Base-by-base conservation (phyloP, 257 asterid genomes). In the Salvia rosmarinus region DNA sequence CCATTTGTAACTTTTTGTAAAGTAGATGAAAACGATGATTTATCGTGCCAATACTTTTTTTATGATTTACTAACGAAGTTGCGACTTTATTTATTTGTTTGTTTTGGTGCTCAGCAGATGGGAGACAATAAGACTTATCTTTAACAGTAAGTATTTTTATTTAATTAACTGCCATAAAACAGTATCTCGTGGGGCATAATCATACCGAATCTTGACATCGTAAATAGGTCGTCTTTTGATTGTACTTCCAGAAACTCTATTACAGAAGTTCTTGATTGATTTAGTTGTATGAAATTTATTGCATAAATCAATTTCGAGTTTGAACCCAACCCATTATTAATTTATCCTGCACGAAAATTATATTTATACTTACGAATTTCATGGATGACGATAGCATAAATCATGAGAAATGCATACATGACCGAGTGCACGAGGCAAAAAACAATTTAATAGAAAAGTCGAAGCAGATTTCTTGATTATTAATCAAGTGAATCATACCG, bases 181-280 rank as follows among this genome's bases (percentile, higher is more conserved):
- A 67, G 1, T 37, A 37, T 39, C 55, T 39, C 21, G 28, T 14
- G 30, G 10, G 35, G 56, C 66, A 39, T 69, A 47, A 44, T 58
- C 34, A 30, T 58, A 28, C 13, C 59, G 59, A 71, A 71, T 58
- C 68, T 71, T 71, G 61, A 44, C 50, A 58, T 44, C 49, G 28
- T 25, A 8, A 6, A 23, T 56, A 43, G 64, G 42, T 17, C 10
- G 3, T 68, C 75, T 70, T 51, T 34, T 43, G 35, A 25, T 40
- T 70, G 47, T 42, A 47, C 32, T 49, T 60, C 30, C 65, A n/a
- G n/a, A 21, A 37, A 39, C 23, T 54, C 11, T 39, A 21, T 21
- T 54, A 21, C 12, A 35, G 12, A 4, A 16, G 23, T 21, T 14
- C n/a, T 43, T 12, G 11, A 21, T 23, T 23, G 37, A 23, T 52